These are phyloP conservation scores for Cyclotella kingstonii DNA, from an alignment of 108 stramenopile genomes.

Conservation along the genomic window DNA sequence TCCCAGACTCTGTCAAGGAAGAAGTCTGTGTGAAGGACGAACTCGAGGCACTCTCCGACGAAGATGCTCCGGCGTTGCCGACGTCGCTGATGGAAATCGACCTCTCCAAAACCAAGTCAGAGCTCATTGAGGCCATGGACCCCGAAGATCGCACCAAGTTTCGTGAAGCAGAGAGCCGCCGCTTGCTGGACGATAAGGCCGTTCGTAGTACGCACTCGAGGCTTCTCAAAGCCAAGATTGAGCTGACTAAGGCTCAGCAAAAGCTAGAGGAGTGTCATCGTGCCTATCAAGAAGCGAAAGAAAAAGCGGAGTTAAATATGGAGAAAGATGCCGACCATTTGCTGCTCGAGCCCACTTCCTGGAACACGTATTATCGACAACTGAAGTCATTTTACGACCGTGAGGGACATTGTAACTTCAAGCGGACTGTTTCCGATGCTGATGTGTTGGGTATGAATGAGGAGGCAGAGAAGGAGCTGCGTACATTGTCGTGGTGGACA, in stretches of 20 bases:
- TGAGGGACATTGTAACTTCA: conserved; percentile 41
- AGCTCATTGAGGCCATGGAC: conserved; percentile 6
- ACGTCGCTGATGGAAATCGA: neutral
- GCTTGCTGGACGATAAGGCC: conserved; percentile 22
- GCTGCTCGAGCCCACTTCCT: conserved; percentile 29
- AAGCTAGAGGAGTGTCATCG: conserved; percentile 19
- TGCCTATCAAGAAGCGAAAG: conserved; percentile 6
- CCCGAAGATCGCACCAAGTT: conserved; percentile 14
- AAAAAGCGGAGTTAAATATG: conserved; percentile 9
- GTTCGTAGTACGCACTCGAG: conserved; percentile 15
- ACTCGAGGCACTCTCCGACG: neutral
- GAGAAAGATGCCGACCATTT: conserved; percentile 23
- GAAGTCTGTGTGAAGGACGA: neutral
- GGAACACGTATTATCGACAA: conserved; percentile 35
- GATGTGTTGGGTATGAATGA: conserved; percentile 22
- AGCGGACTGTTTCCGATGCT: conserved; percentile 24
- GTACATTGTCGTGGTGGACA: conserved; percentile 38
- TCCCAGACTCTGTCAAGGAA: neutral
- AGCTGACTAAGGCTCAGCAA: conserved; percentile 21
- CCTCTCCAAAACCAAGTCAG: neutral
- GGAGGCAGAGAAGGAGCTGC: conserved; percentile 23
- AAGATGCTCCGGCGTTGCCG: conserved; percentile 6
- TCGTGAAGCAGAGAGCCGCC: conserved; percentile 17
- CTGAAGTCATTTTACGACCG: conserved; percentile 25
- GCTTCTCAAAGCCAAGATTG: conserved; percentile 22